Evolutionary conservation across 371 early-diverging fungal species (phyloP).

Genomic region (Syncephalastrum monosporum): DNA sequence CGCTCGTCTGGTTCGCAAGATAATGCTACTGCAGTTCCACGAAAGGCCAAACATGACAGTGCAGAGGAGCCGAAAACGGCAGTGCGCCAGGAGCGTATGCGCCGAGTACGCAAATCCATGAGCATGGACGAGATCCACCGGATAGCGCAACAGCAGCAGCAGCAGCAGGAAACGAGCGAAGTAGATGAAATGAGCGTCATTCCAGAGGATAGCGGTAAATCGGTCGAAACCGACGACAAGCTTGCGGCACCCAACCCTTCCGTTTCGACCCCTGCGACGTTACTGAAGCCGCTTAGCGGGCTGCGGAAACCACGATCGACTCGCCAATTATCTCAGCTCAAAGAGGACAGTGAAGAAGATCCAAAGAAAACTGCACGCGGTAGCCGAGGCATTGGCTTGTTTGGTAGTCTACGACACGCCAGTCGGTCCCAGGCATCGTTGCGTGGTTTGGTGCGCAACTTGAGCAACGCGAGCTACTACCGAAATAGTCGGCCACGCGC

Average conservation of each 20-base stretch:
- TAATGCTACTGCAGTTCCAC: too few species aligned
- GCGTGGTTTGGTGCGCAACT: constrained; percentile 23
- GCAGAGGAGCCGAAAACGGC: too few species aligned
- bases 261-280: neutral
- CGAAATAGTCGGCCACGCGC: neutral
- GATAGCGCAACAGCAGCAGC: constrained; percentile 1
- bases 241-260: neutral
- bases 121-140: constrained; percentile 15
- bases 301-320: neutral
- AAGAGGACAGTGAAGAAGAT: neutral
- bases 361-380: neutral
- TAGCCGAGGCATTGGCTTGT: constrained; percentile 13
- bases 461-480: constrained; percentile 12
- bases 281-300: too few species aligned
- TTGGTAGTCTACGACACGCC: constrained; percentile 28
- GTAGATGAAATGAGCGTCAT: neutral
- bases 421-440: constrained; percentile 14
- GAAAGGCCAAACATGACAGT: too few species aligned
- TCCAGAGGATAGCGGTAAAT: neutral
- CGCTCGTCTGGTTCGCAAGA: too few species aligned
- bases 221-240: constrained; percentile 1
- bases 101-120: constrained; percentile 17
- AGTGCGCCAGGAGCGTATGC: constrained; percentile 1
- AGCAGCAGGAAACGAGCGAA: constrained; percentile 2
- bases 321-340: neutral